Percentiles rank a stretch among this genome's conserved stretches.
These are phyloP conservation scores for Metschnikowia continentalis DNA, from an alignment of 805 yeast species.

Conservation along the genomic window DNA sequence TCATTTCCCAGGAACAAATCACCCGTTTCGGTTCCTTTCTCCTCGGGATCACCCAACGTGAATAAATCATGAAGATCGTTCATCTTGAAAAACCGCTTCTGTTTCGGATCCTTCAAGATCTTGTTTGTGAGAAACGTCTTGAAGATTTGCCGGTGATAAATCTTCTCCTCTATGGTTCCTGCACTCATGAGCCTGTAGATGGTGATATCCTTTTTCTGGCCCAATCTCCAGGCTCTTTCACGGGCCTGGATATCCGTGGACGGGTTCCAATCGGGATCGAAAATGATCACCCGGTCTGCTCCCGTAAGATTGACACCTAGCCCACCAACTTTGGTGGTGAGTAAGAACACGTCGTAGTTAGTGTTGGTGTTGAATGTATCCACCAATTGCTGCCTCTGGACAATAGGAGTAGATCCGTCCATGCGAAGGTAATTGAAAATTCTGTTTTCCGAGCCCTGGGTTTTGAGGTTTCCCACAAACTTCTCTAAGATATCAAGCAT, in stretches of 20 bases:
- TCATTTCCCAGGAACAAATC: slow-evolving; percentile 54
- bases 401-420: slow-evolving; percentile 92
- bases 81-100: slow-evolving; percentile 85
- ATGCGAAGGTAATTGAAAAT: slow-evolving; percentile 64
- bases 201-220: slow-evolving; percentile 88
- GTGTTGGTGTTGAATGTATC: slow-evolving; percentile 70
- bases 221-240: slow-evolving; percentile 95
- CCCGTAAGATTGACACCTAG: slow-evolving; percentile 92
- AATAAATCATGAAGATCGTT: slow-evolving; percentile 89
- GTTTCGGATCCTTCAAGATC: slow-evolving; percentile 92
- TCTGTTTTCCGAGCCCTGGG: neutral
- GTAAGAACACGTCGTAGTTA: slow-evolving; percentile 58
- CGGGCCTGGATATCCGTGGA: slow-evolving; percentile 96
- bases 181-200: slow-evolving; percentile 90
- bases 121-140: slow-evolving; percentile 91
- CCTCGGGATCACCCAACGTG: slow-evolving; percentile 70
- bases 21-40: slow-evolving; percentile 65
- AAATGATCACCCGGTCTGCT: slow-evolving; percentile 89
- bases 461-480: slow-evolving; percentile 44
- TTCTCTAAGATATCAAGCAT: slow-evolving; percentile 85
- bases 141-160: slow-evolving; percentile 94
- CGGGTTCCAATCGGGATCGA: slow-evolving; percentile 98
- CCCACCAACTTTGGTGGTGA: slow-evolving; percentile 96
- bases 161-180: slow-evolving; percentile 94
- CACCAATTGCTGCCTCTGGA: slow-evolving; percentile 70